A percentile compares a stretch with the other conserved stretches of the same genome.
Evolutionary conservation across 2,329 filamentous ascomycete species (phyloP).

Genomic region (Aspergillus fumigatus): DNA sequence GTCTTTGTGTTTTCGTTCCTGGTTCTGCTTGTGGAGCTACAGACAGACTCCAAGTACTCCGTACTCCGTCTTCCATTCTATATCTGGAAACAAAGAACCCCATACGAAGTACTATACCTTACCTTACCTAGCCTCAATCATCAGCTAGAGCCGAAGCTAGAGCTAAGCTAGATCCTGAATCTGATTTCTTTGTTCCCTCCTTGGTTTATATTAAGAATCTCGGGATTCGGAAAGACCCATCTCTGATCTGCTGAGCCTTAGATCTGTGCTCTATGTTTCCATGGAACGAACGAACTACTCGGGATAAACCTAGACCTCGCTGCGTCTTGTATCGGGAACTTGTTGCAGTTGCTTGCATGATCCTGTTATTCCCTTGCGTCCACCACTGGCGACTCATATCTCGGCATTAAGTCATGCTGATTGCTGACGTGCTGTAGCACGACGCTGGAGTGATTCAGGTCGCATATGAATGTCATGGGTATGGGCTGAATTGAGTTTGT

Average conservation of each 20-base stretch:
- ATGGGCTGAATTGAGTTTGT: background rate
- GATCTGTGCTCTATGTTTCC: background rate
- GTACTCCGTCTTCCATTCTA: no score
- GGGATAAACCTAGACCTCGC: no score
- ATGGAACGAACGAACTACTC: background rate
- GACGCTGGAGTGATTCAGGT: background rate
- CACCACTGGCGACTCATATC: background rate
- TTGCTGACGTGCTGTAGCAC: background rate
- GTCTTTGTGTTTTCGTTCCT: no score
- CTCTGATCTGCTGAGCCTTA: background rate
- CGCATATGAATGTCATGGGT: background rate
- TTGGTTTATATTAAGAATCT: background rate
- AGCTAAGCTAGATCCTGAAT: background rate
- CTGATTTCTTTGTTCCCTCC: background rate
- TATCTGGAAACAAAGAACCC: no score
- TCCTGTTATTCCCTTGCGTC: background rate
- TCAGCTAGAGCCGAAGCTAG: background rate
- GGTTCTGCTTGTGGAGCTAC: background rate
- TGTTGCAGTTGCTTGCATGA: no score
- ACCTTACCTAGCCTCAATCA: no score
- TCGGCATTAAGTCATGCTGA: background rate
- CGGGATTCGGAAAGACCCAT: background rate
- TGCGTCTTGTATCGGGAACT: no score
- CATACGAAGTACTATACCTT: no score
- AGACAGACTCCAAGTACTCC: background rate